Evolutionary conservation across 106 monocot genomes (phyloP).

Genomic region (Dioscorea dumetorum): DNA sequence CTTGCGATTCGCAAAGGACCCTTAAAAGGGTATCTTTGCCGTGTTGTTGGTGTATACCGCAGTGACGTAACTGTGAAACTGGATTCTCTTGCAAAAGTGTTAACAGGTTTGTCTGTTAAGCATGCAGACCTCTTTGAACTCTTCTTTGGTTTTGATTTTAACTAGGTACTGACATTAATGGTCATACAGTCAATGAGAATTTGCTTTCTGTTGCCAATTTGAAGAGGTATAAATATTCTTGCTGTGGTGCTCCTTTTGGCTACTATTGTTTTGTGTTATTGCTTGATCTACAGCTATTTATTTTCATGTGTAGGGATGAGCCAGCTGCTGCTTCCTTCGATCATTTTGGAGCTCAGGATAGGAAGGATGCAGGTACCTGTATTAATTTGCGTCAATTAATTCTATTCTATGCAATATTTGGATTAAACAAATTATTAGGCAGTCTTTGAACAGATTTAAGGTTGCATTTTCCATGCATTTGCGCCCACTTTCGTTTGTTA

Average conservation of each 20-base stretch:
- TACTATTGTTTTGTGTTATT: neutral
- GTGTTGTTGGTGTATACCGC: constrained; percentile 66
- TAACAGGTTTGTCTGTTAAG: constrained; percentile 58
- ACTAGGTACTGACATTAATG: neutral
- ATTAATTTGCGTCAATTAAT: neutral
- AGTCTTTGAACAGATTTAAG: no score
- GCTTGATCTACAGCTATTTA: neutral
- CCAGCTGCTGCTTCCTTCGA: constrained; percentile 20
- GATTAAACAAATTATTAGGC: no score
- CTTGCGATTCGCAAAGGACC: constrained; percentile 80
- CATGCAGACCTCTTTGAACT: neutral
- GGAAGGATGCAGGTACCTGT: constrained; percentile 5
- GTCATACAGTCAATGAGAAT: constrained; percentile 49
- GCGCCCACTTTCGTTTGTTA: neutral
- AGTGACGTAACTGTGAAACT: constrained; percentile 79
- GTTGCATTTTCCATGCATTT: neutral
- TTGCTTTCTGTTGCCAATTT: constrained; percentile 41
- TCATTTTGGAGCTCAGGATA: constrained; percentile 40
- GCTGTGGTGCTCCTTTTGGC: neutral
- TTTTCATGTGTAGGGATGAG: constrained; percentile 30
- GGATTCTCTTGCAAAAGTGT: constrained; percentile 74
- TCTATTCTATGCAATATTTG: neutral
- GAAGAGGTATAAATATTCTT: constrained; percentile 34
- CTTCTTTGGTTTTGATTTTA: neutral
- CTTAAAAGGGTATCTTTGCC: constrained; percentile 88